A percentile compares a stretch with the other conserved stretches of the same genome.
Conservation (phyloP, 306 rosid genomes). For the Gastrolobium villosum region DNA sequence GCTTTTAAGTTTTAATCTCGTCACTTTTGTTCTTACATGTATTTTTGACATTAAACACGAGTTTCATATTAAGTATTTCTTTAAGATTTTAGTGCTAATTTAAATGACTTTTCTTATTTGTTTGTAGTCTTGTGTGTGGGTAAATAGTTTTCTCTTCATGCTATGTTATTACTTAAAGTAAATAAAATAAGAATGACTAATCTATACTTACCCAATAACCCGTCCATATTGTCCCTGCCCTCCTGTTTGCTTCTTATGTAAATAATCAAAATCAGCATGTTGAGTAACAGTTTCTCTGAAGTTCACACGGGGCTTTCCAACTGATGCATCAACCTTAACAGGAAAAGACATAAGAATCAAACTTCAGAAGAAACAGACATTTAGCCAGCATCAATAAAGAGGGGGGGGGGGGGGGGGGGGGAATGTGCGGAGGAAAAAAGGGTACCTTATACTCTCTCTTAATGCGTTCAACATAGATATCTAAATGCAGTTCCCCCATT, state of each 20-base stretch:
- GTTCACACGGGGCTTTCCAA: conserved; percentile 98
- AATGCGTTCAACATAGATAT: conserved; percentile 95
- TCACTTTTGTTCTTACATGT: neutral
- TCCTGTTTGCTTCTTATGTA: conserved; percentile 95
- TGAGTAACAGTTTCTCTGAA: conserved; percentile 98
- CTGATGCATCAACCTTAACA: conserved; percentile 91
- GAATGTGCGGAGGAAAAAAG: neutral
- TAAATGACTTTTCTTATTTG: conserved; percentile 4
- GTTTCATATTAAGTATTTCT: neutral
- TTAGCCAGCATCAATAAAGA: conserved; percentile 31
- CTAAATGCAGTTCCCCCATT: conserved; percentile 99
- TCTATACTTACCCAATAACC: conserved; percentile 83
- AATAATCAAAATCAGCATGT: conserved; percentile 92
- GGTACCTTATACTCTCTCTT: conserved; percentile 92
- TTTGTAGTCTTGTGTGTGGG: neutral
- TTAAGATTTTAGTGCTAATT: neutral
- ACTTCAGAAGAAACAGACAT: conserved; percentile 40
- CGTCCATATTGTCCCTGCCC: conserved; percentile 99
- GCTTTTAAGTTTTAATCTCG: neutral
- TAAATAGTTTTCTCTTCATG: neutral
- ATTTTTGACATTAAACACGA: neutral
- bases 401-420: too few species aligned
- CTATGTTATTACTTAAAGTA: neutral
- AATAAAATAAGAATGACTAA: conserved; percentile 13
- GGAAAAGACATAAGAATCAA: conserved; percentile 41